Evolutionary conservation across 495 filamentous ascomycete genomes (phyloP).

Genomic region (Xylaria palmicola): DNA sequence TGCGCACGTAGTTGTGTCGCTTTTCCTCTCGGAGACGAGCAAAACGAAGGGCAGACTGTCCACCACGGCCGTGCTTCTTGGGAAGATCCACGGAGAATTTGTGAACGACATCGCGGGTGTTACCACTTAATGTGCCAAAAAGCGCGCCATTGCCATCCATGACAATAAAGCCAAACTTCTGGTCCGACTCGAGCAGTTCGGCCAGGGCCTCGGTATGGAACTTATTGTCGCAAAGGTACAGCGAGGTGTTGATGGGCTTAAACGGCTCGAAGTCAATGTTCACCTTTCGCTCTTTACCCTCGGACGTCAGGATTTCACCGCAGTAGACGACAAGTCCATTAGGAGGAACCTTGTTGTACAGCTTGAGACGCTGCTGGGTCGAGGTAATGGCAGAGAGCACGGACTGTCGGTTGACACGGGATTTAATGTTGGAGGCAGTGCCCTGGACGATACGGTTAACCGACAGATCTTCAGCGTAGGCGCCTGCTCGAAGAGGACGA

Average conservation of each 20-base stretch:
- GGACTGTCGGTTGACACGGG: slow-evolving; percentile 95
- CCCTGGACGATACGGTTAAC: slow-evolving; percentile 57
- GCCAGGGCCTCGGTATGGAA: slow-evolving; percentile 97
- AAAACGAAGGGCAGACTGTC: slow-evolving; percentile 98
- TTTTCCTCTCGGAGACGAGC: slow-evolving; percentile 99
- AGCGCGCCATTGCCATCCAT: slow-evolving; percentile 99
- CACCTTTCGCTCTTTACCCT: slow-evolving; percentile 98
- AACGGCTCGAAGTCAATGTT: slow-evolving; percentile 99
- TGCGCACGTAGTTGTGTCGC: slow-evolving; percentile 98
- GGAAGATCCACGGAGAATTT: slow-evolving; percentile 96
- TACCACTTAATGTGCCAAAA: slow-evolving; percentile 94
- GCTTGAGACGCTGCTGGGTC: slow-evolving; percentile 96
- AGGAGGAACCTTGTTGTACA: slow-evolving; percentile 96
- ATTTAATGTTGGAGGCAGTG: slow-evolving; percentile 99
- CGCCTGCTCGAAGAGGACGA: not conserved
- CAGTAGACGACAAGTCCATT: slow-evolving; percentile 98
- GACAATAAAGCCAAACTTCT: slow-evolving; percentile 98
- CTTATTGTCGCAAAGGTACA: slow-evolving; percentile 99
- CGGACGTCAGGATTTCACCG: slow-evolving; percentile 98
- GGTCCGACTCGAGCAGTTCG: slow-evolving; percentile 94
- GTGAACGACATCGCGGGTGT: slow-evolving; percentile 94
- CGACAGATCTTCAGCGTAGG: slow-evolving; percentile 9
- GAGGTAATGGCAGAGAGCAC: slow-evolving; percentile 97
- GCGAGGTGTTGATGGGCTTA: slow-evolving; percentile 98
- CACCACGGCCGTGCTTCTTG: slow-evolving; percentile 99